Percentiles rank a stretch among this genome's conserved stretches.
phyloP scores from a whole-genome alignment of 306 rosid species.

The Malus sylvestris region DNA sequence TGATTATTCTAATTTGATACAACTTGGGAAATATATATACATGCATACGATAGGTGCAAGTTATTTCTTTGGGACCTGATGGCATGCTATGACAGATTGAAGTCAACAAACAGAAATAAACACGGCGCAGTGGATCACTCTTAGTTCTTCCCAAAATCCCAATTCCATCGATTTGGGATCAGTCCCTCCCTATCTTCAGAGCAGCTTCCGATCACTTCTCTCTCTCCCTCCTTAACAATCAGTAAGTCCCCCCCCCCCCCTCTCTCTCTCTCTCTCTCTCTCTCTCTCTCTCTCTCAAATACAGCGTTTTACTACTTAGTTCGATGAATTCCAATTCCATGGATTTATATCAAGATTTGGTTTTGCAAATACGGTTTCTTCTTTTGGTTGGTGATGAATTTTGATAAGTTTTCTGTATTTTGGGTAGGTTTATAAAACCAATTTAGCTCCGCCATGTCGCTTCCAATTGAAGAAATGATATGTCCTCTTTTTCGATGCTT shows the following conservation, averaged over 20 bases:
- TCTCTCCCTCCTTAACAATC: background rate
- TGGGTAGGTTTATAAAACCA: background rate
- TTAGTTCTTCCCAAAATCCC: background rate
- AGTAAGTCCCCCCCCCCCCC: background rate
- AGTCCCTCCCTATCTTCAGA: background rate
- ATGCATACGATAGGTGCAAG: too few relatives aligned
- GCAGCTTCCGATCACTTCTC: background rate
- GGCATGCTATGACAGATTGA: background rate
- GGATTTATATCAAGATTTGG: background rate
- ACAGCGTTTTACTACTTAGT: background rate
- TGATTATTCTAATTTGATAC: too few relatives aligned
- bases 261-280: background rate
- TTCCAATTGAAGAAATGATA: conserved; percentile 50
- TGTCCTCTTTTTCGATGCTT: conserved; percentile 36
- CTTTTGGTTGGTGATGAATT: background rate
- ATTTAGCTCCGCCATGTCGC: conserved; percentile 39
- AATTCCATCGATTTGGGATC: background rate
- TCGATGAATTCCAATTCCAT: background rate
- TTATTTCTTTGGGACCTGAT: background rate
- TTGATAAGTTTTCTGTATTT: background rate
- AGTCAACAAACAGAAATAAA: background rate
- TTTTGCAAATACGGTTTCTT: background rate
- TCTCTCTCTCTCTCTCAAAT: background rate
- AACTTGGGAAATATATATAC: too few relatives aligned
- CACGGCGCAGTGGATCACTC: background rate